A percentile compares a stretch with the other conserved stretches of the same genome.
phyloP scores from a whole-genome alignment of 2,329 filamentous ascomycete species.

The Fonsecaea erecta region DNA sequence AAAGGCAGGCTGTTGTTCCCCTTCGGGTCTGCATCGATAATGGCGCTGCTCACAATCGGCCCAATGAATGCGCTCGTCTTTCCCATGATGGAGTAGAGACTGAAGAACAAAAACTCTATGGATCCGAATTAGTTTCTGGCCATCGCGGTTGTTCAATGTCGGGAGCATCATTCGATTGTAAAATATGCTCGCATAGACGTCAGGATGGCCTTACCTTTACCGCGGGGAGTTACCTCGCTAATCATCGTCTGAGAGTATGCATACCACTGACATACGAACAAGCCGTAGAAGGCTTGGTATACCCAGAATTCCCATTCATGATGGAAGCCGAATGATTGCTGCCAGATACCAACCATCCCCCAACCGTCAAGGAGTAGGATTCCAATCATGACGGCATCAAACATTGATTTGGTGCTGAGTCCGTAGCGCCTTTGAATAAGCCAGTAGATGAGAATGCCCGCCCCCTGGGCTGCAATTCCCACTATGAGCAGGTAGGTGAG shows the following conservation, averaged over 20 bases:
- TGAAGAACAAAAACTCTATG: constrained; percentile 66
- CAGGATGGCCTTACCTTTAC: constrained; percentile 58
- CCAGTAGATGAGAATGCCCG: constrained; percentile 68
- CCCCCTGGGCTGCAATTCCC: constrained; percentile 65
- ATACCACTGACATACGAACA: constrained; percentile 69
- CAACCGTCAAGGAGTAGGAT: constrained; percentile 65
- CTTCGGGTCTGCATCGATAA: constrained; percentile 65
- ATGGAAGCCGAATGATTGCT: constrained; percentile 59
- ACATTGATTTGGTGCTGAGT: constrained; percentile 70
- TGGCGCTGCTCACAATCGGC: constrained; percentile 69
- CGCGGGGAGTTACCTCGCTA: constrained; percentile 68
- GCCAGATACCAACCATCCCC: constrained; percentile 66
- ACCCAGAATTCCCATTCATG: constrained; percentile 60
- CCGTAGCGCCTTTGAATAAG: constrained; percentile 63
- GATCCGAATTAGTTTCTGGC: background rate
- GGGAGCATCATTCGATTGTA: background rate
- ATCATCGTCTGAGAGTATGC: constrained; percentile 74
- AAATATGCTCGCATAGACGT: background rate
- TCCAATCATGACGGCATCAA: constrained; percentile 65
- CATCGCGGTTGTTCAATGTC: background rate
- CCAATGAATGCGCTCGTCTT: constrained; percentile 72
- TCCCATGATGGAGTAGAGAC: constrained; percentile 66
- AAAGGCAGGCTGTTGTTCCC: constrained; percentile 66
- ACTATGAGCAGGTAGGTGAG: constrained; percentile 70
- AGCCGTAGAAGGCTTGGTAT: constrained; percentile 63